Percentiles rank a stretch among this genome's conserved stretches.
These are phyloP conservation scores for Cetradonia linearis DNA, from an alignment of 495 filamentous ascomycete genomes.

Conservation along the genomic window DNA sequence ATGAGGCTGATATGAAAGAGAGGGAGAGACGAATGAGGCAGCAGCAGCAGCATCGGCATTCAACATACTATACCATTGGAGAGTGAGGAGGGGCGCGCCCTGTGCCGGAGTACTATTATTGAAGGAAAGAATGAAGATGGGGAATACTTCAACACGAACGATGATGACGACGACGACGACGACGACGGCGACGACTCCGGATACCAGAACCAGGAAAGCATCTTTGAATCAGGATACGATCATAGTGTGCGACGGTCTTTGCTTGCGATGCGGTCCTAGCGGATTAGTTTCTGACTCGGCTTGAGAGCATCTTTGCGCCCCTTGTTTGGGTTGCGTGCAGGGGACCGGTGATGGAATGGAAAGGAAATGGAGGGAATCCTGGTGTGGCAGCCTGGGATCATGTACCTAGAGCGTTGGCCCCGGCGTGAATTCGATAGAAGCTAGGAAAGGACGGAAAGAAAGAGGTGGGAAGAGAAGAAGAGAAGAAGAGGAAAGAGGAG, in stretches of 20 bases:
- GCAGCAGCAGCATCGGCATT: not conserved
- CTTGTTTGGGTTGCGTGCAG: not conserved
- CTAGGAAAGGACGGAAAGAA: not conserved
- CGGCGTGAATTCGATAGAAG: not conserved
- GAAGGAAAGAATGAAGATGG: not conserved
- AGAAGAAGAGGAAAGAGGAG: not conserved
- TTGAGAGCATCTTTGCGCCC: not conserved
- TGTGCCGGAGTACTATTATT: slow-evolving; percentile 13
- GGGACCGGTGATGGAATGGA: not conserved
- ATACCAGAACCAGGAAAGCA: not conserved
- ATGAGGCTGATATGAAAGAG: slow-evolving; percentile 22
- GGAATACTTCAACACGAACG: not conserved
- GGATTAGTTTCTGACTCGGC: not conserved
- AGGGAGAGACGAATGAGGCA: slow-evolving; percentile 12
- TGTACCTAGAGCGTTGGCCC: slow-evolving; percentile 7
- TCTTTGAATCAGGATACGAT: not conserved
- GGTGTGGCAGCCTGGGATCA: slow-evolving; percentile 10
- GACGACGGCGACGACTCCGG: not conserved
- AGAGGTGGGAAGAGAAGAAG: not conserved
- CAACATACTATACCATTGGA: slow-evolving; percentile 2
- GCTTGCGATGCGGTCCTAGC: not conserved
- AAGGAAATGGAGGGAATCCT: not conserved
- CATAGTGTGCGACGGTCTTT: not conserved
- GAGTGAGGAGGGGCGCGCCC: slow-evolving; percentile 11
- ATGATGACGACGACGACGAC: not conserved